Conservation (phyloP, 116 monocot species). For the Phalaenopsis hybrid region DNA sequence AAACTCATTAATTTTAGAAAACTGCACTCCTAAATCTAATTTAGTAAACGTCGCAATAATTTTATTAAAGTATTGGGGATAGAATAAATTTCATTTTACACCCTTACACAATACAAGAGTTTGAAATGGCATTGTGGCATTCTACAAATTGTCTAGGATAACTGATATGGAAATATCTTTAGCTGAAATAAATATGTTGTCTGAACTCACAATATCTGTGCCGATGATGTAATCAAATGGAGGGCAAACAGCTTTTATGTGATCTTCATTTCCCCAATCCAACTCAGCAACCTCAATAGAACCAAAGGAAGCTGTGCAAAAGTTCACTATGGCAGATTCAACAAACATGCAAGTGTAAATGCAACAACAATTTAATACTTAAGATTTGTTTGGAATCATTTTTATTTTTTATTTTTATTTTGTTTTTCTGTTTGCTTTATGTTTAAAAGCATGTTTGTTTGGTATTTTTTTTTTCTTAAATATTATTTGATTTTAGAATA, state of each 20-base stretch:
- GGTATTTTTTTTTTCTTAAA: too few species aligned
- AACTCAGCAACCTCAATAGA: constrained; percentile 68
- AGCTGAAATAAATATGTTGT: background rate
- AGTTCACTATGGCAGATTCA: background rate
- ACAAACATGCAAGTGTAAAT: background rate
- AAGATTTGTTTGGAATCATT: too few species aligned
- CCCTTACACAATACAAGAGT: too few species aligned
- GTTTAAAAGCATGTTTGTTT: too few species aligned
- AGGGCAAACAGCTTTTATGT: constrained; percentile 66
- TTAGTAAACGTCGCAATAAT: background rate
- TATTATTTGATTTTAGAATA: too few species aligned
- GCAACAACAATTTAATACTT: background rate
- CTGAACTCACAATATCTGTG: constrained; percentile 47
- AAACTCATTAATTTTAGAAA: too few species aligned
- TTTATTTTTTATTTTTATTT: too few species aligned
- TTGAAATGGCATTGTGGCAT: background rate
- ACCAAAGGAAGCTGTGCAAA: constrained; percentile 42
- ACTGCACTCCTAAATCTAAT: background rate
- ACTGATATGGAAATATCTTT: background rate
- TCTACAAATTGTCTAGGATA: background rate
- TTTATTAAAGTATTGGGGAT: background rate
- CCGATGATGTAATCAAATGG: constrained; percentile 96
- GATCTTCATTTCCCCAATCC: constrained; percentile 85
- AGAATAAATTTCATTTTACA: too few species aligned
- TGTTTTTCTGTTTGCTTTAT: too few species aligned